Evolutionary conservation across 805 yeast genomes (phyloP), one percentile per base, ranked within the genome.

Genomic region (Myxozyma kluyveri): DNA sequence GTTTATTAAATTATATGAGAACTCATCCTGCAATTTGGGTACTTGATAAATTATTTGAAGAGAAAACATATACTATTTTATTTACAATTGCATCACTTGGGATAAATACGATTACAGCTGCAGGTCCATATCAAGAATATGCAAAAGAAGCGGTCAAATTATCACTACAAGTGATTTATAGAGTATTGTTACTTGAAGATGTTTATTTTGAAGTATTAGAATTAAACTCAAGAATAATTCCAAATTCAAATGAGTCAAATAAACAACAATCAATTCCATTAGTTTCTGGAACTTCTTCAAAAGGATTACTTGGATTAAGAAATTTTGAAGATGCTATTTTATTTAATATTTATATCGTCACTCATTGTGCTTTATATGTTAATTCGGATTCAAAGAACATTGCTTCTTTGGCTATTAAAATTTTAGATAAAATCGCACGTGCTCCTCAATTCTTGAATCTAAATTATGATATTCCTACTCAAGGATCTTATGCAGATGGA

Each of bases 311-410:
- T 3, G 59, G 60, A 0, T 64, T 83, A 5, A 69, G 77, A 12
- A 77, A 85, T 2, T 86, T 86, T 59, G 81, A 75, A 62, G 95
- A 88, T 62, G 83, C 90, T 0, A 70, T 90, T 6, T 69, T 86
- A 22, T 81, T 82, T 66, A 79, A 86, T 55, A 69, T 89, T n/a
- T 79, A 88, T 0, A 70, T 86, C 7, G 75, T 90, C 21, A 86
- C 87, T 0, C 86, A 86, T 57, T 66, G 89, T 41, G 85, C 93
- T 0, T 68, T 89, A 17, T 88, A 87, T 62, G 81, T 85, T 45
- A 88, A 95, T 0, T 71, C 82, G 1, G 65, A 75, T 3, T 73
- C 81, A 51, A 55, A 69, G 7, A 61, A 38, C 5, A 43, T 60
- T 9, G 63, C 61, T 10, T 49, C 68, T 0, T 69, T 89, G 29